Conservation (phyloP, 2,329 filamentous ascomycete species). For the Corinectria fuckeliana region DNA sequence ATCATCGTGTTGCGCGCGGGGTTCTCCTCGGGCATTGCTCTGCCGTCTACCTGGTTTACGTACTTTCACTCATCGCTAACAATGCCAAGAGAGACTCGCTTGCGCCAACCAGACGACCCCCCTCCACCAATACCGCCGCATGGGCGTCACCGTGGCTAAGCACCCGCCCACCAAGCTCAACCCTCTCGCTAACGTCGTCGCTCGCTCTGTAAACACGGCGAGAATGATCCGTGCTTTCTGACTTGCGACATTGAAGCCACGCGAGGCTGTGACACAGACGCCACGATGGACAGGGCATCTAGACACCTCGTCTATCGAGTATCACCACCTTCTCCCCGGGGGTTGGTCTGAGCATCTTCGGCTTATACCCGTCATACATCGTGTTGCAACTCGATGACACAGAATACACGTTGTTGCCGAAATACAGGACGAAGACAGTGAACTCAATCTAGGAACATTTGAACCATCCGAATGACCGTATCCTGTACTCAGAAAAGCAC, state of each 20-base stretch:
- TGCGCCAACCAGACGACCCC: background rate
- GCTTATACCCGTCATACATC: background rate
- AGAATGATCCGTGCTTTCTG: background rate
- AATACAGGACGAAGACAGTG: background rate
- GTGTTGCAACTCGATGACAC: background rate
- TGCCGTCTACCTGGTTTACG: background rate
- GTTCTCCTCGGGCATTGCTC: background rate
- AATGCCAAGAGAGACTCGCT: background rate
- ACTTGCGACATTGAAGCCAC: slow-evolving; percentile 1
- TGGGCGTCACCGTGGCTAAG: background rate
- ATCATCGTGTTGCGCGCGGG: background rate
- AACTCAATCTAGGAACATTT: background rate
- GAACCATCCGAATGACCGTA: background rate
- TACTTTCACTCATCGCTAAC: background rate
- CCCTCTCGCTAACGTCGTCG: background rate
- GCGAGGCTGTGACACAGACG: background rate
- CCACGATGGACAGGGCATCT: background rate
- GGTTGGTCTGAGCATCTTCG: background rate
- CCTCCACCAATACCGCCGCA: background rate
- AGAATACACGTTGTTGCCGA: background rate
- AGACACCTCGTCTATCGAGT: background rate
- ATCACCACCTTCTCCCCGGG: background rate
- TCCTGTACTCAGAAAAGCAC: background rate
- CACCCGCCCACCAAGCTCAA: background rate
- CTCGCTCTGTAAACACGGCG: background rate